Conservation (phyloP, 148 eudicot genomes). For the Talinum fruticosum region DNA sequence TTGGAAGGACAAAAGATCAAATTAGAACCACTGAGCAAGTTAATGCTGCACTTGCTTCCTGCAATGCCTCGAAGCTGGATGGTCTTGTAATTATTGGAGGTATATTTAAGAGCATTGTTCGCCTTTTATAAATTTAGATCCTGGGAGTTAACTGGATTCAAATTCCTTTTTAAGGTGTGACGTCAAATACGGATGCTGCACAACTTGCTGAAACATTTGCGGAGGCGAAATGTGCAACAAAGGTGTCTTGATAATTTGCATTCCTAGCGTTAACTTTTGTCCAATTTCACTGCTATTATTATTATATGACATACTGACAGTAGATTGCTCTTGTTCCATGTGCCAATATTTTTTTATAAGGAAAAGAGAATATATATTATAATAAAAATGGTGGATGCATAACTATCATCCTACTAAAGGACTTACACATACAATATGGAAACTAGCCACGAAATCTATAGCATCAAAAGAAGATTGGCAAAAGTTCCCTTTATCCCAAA, state of each 20-base stretch:
- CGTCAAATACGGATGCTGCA: conserved; percentile 98
- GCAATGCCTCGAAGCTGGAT: conserved; percentile 78
- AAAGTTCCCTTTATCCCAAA: too few relatives aligned
- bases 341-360: too few relatives aligned
- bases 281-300: neutral
- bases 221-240: conserved; percentile 79
- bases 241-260: conserved; percentile 38
- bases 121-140: neutral
- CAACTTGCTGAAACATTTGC: conserved; percentile 95
- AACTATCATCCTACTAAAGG: too few relatives aligned
- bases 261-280: neutral
- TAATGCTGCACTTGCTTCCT: conserved; percentile 78
- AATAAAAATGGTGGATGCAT: too few relatives aligned
- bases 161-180: conserved; percentile 57
- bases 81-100: conserved; percentile 95
- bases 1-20: conserved; percentile 96
- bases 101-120: conserved; percentile 20
- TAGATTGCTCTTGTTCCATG: conserved; percentile 11
- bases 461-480: too few relatives aligned
- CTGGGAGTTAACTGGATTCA: neutral
- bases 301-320: neutral
- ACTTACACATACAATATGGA: too few relatives aligned
- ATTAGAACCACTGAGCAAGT: conserved; percentile 92
- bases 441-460: too few relatives aligned
- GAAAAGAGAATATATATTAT: too few relatives aligned